Percentiles rank a stretch among this genome's conserved stretches.
Evolutionary conservation across 495 filamentous ascomycete genomes (phyloP).

Genomic region (Penicillium egyptiacum): DNA sequence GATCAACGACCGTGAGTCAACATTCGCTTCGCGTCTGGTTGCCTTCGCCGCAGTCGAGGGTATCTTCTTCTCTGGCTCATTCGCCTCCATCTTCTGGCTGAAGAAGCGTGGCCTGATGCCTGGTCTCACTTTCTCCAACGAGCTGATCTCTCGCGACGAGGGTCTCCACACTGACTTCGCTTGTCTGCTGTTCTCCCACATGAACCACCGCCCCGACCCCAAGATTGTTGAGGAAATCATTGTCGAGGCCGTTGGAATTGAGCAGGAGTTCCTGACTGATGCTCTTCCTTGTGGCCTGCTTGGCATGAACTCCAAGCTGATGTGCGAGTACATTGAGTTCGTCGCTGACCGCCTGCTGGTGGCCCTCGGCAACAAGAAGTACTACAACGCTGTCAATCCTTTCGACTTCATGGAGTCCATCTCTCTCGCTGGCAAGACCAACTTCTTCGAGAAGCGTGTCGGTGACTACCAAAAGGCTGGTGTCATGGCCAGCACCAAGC

Average conservation of each 20-base stretch:
- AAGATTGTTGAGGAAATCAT: conserved; percentile 84
- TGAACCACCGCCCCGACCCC: conserved; percentile 84
- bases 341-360: conserved; percentile 93
- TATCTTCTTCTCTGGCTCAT: conserved; percentile 99
- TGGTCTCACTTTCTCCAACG: conserved; percentile 97
- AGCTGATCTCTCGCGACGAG: conserved; percentile 99
- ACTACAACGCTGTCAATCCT: conserved; percentile 89
- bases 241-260: conserved; percentile 87
- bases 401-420: conserved; percentile 99
- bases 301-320: conserved; percentile 94
- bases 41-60: conserved; percentile 98
- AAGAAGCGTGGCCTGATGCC: conserved; percentile 99
- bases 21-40: conserved; percentile 92
- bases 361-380: conserved; percentile 88
- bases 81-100: conserved; percentile 99
- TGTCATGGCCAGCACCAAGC: conserved; percentile 93
- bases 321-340: conserved; percentile 99
- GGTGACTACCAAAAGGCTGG: conserved; percentile 99
- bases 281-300: conserved; percentile 88
- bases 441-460: conserved; percentile 99
- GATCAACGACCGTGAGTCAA: conserved; percentile 89
- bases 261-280: conserved; percentile 97
- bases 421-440: conserved; percentile 97
- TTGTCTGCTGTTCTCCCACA: conserved; percentile 91
- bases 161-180: conserved; percentile 99